Evolutionary conservation across 257 asterid genomes (phyloP), one percentile per base, ranked within the genome.

Genomic region (Lycium barbarum): DNA sequence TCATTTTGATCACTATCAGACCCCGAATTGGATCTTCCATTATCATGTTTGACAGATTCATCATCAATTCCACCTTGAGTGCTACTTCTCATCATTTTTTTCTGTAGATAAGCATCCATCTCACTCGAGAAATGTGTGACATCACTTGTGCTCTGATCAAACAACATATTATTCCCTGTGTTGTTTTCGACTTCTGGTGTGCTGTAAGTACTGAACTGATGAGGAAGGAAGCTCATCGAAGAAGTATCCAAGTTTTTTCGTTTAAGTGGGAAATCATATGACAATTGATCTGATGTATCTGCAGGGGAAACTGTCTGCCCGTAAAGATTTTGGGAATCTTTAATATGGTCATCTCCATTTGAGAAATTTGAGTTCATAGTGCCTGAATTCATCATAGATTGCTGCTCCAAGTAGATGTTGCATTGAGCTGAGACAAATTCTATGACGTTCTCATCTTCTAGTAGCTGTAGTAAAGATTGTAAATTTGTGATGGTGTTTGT

Each of bases 1-100:
- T 95, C 97, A 63, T 92, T 92, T 8, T 86, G 94, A 87, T 93
- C 97, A 38, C 93, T 93, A 5, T 94, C 97, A 1, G 92, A 88
- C 53, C 83, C 83, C 13, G 89, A 87, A 79, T 95, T 94, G 18
- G 97, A 92, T 8, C 90, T 86, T 85, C 85, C 91, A 17, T 86
- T 89, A 38, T 91, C 95, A 26, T 93, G 90, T 74, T 86, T 88
- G 61, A 87, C 87, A 2, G 94, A 88, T n/a, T 92, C 94, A 4
- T 91, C 90, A 67, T 91, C 91, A 58, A 88, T 61, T 88, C 92
- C 82, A 86, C 88, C 67, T 67, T 82, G 74, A 12, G 79, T 85
- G 79, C 85, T 70, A 58, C 81, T 79, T 51, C 85, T 90, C 91
- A 88, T 83, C 90, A 78, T 58, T 45, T 85, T 89, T 85, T 86